phyloP scores from a whole-genome alignment of 2,329 filamentous ascomycete species.

The Blastomyces parvus region DNA sequence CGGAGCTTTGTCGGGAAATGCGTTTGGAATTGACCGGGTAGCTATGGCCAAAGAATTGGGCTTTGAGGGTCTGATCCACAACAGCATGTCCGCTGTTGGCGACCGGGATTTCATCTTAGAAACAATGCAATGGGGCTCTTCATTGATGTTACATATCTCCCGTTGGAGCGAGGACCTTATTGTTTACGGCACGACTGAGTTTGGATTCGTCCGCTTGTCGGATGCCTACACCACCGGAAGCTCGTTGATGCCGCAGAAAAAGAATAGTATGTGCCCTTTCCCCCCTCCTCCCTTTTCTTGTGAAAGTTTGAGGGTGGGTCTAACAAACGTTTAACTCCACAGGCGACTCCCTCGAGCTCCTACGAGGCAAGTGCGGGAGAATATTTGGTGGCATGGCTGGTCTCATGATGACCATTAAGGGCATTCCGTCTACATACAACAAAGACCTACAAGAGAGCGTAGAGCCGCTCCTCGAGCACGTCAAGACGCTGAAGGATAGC shows the following conservation, averaged over 20 bases:
- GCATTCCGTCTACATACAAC: constrained; percentile 75
- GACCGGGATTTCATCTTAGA: constrained; percentile 79
- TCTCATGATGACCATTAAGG: constrained; percentile 65
- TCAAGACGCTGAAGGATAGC: constrained; percentile 71
- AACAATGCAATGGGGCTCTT: constrained; percentile 68
- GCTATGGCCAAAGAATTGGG: constrained; percentile 71
- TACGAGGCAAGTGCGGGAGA: constrained; percentile 67
- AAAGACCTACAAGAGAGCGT: constrained; percentile 86
- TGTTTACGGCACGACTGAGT: constrained; percentile 67
- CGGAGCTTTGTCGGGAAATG: constrained; percentile 71
- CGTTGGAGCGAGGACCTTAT: constrained; percentile 81
- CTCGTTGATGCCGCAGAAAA: constrained; percentile 74
- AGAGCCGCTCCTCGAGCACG: constrained; percentile 74
- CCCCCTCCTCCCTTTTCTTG: background rate
- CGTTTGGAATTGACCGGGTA: constrained; percentile 70
- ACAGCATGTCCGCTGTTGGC: constrained; percentile 65
- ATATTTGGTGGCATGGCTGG: constrained; percentile 75
- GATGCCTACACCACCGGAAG: constrained; percentile 74
- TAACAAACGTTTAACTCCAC: background rate
- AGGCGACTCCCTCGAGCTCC: constrained; percentile 58
- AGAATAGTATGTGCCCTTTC: constrained; percentile 47
- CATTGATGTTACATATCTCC: constrained; percentile 69
- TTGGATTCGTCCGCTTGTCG: constrained; percentile 63
- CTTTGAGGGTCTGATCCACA: constrained; percentile 65
- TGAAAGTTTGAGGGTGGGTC: background rate